Evolutionary conservation across 108 stramenopile genomes (phyloP).

Genomic region (Fragilariopsis cylindrus): DNA sequence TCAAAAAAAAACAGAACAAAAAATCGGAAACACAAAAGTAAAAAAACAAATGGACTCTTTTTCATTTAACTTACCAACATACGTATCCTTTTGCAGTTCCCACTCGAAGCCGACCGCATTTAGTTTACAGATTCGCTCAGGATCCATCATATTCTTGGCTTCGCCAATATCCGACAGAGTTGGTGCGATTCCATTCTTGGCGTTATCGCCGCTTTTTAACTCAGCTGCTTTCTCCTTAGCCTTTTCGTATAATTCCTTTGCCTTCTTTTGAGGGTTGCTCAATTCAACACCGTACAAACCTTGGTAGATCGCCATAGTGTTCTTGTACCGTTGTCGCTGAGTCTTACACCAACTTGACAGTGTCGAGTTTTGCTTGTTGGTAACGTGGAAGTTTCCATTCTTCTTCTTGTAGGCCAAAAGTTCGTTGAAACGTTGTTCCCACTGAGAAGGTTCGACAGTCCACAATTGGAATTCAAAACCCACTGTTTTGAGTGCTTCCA

Average conservation of each 20-base stretch:
- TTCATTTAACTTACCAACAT: background rate
- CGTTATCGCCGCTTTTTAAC: background rate
- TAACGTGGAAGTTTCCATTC: background rate
- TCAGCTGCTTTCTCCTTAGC: slow-evolving; percentile 1
- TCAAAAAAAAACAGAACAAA: too few relatives aligned
- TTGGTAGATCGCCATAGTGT: slow-evolving; percentile 11
- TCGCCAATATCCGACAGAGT: slow-evolving; percentile 2
- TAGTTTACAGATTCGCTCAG: slow-evolving; percentile 1
- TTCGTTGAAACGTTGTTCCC: slow-evolving; percentile 8
- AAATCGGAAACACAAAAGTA: too few relatives aligned
- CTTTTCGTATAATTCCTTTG: slow-evolving; percentile 5
- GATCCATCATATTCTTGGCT: slow-evolving; percentile 13
- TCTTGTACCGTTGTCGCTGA: slow-evolving; percentile 8
- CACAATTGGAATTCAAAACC: slow-evolving; percentile 2
- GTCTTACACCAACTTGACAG: slow-evolving; percentile 9
- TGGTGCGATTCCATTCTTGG: background rate
- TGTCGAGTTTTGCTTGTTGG: background rate
- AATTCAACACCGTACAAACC: slow-evolving; percentile 7
- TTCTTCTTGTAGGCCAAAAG: background rate
- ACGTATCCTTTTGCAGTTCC: slow-evolving; percentile 11
- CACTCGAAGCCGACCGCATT: slow-evolving; percentile 8
- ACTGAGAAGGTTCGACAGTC: slow-evolving; percentile 9
- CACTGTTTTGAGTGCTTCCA: slow-evolving; percentile 4
- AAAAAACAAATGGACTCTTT: too few relatives aligned
- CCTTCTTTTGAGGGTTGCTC: background rate